Base-by-base conservation (phyloP, 306 rosid genomes). In the Herpetospermum pedunculosum region DNA sequence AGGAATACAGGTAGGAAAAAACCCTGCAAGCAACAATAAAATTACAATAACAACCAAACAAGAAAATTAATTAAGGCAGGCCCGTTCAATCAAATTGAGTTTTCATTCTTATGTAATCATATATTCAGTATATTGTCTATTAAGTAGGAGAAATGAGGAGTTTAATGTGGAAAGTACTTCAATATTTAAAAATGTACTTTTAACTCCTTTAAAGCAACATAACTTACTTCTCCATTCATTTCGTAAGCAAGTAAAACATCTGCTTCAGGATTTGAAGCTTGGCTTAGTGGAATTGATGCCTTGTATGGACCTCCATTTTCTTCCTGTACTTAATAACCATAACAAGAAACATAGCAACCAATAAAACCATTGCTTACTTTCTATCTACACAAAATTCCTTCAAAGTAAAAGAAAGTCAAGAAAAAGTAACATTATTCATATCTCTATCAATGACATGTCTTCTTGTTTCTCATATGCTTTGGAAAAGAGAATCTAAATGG, bases 261-360 rank as follows among this genome's bases (percentile, higher is more conserved):
- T 76, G 98, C 97, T 67, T 83, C 90, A 15, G 96, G 97, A 75
- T 85, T 91, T 73, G 98, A 82, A 54, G 98, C 98, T 82, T 91
- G 96, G 79, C 72, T 83, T 21, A 94, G 88, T 54, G 98, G 97
- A 83, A 94, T 91, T 40, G 97, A 94, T 77, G 95, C 97, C 87
- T 89, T 91, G 83, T 94, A 94, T 29, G 98, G 98, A 18, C 98
- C 98, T 80, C 97, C 97, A 30, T 87, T 91, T 81, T 94, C 98
- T 83, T 94, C 97, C 97, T 91, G 80, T n/a, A 71, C 32, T 44
- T 43, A 64, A 69, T 34, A 55, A 71, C 49, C 70, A 59, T 75
- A 54, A 35, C 65, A 64, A 69, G 29, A 55, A 71, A 44, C 70
- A 59, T 75, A 54, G 40, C 65, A 76, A 72, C 78, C 41, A 19